phyloP scores from a whole-genome alignment of 202 grass and related monocot species.

The Zizania palustris region DNA sequence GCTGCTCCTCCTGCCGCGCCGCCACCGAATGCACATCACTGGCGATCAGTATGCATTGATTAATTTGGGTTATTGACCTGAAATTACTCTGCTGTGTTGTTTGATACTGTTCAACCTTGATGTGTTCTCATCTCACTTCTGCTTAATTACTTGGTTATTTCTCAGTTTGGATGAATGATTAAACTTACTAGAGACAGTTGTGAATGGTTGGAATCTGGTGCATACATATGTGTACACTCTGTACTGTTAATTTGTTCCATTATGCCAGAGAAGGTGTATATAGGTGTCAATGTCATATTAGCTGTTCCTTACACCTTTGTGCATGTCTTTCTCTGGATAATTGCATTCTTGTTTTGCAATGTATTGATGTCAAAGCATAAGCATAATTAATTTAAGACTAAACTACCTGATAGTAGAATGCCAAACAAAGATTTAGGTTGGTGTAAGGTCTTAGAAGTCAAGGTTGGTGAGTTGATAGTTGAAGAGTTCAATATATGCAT shows the following conservation, averaged over 20 bases:
- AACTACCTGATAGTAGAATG: constrained; percentile 5
- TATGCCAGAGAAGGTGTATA: constrained; percentile 32
- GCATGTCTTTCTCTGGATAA: neutral
- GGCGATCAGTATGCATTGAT: constrained; percentile 53
- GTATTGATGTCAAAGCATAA: constrained; percentile 6
- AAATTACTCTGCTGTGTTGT: neutral
- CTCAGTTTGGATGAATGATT: constrained; percentile 36
- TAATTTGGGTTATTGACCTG: constrained; percentile 3
- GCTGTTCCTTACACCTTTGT: constrained; percentile 23
- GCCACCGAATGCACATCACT: constrained; percentile 40
- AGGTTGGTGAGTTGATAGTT: constrained; percentile 26
- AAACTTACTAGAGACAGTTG: constrained; percentile 34
- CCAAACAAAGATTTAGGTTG: constrained; percentile 20
- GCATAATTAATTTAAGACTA: neutral
- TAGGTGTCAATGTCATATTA: neutral
- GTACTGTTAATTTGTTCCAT: constrained; percentile 29
- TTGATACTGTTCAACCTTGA: constrained; percentile 26
- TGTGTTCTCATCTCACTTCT: constrained; percentile 19
- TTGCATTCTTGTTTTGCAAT: neutral
- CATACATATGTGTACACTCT: neutral
- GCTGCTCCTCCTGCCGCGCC: constrained; percentile 26
- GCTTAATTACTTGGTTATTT: neutral
- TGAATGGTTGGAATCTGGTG: constrained; percentile 18
- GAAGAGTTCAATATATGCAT: neutral
- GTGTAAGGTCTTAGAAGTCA: constrained; percentile 15